phyloP scores from a whole-genome alignment of 192 early-diverging fungal genomes.

The Backusella liffmaniae region DNA sequence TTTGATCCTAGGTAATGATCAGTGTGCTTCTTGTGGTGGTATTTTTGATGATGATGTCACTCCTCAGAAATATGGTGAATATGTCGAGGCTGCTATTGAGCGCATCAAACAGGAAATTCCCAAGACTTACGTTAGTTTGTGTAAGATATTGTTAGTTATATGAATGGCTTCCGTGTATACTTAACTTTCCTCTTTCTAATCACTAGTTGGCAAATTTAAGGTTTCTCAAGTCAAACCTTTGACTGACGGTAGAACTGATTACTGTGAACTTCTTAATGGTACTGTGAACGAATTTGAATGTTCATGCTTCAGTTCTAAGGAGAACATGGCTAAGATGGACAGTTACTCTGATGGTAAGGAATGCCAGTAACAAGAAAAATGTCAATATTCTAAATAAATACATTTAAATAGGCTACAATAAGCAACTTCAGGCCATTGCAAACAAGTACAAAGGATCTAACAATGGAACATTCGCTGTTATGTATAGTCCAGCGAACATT shows the following conservation, averaged over 20 bases:
- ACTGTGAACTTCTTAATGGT: constrained; percentile 13
- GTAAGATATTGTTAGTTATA: constrained; percentile 1
- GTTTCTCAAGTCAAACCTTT: constrained; percentile 25
- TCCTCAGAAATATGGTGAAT: constrained; percentile 9
- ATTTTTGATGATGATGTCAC: not conserved
- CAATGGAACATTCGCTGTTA: constrained; percentile 16
- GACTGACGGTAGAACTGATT: constrained; percentile 14
- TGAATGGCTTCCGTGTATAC: not conserved
- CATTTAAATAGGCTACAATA: constrained; percentile 11
- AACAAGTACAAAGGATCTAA: constrained; percentile 14
- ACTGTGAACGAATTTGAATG: constrained; percentile 18
- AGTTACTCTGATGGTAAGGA: constrained; percentile 15
- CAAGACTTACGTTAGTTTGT: constrained; percentile 8
- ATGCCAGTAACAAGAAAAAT: not conserved
- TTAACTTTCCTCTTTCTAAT: not conserved
- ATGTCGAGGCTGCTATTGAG: constrained; percentile 16
- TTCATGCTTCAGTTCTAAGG: constrained; percentile 5
- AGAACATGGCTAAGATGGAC: constrained; percentile 18
- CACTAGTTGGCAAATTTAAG: constrained; percentile 20
- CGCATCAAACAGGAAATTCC: constrained; percentile 18
- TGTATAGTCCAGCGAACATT: constrained; percentile 10
- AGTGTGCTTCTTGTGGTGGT: constrained; percentile 19
- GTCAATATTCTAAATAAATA: not conserved
- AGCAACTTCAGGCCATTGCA: constrained; percentile 9
- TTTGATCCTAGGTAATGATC: constrained; percentile 20